Percentiles rank a stretch among this genome's conserved stretches.
These are phyloP conservation scores for Myochromella boudieri DNA, from an alignment of 768 basidiomycete genomes.

Conservation along the genomic window DNA sequence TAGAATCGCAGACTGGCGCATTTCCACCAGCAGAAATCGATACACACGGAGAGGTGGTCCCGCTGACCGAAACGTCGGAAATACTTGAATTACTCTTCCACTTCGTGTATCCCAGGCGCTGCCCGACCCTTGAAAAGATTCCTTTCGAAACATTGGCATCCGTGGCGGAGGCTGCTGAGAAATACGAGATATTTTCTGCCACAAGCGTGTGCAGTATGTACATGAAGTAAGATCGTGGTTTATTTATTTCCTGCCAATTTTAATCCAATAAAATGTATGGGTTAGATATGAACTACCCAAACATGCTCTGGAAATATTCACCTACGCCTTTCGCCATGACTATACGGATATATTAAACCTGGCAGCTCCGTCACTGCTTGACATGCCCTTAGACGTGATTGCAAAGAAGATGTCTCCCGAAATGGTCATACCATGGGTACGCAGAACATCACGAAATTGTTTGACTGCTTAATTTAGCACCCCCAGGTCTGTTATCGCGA, in stretches of 20 bases:
- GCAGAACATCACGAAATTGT: background rate
- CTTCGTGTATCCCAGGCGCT: slow-evolving; percentile 24
- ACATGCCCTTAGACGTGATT: slow-evolving; percentile 3
- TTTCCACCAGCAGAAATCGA: slow-evolving; percentile 18
- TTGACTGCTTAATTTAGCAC: background rate
- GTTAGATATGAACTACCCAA: slow-evolving; percentile 1
- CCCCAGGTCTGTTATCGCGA: background rate
- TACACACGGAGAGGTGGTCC: slow-evolving; percentile 14
- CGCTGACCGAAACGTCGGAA: slow-evolving; percentile 21
- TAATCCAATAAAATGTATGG: no score
- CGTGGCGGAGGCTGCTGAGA: slow-evolving; percentile 31
- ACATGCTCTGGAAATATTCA: background rate
- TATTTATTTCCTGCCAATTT: no score
- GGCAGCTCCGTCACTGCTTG: slow-evolving; percentile 1
- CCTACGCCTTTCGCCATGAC: slow-evolving; percentile 2
- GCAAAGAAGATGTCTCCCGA: background rate
- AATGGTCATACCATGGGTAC: slow-evolving; percentile 9
- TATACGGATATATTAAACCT: background rate
- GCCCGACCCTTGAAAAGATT: slow-evolving; percentile 19
- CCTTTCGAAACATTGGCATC: slow-evolving; percentile 17
- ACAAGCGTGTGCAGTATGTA: no score
- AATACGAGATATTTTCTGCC: slow-evolving; percentile 29
- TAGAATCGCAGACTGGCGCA: slow-evolving; percentile 19
- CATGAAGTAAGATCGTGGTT: no score
- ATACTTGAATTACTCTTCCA: no score